phyloP scores from a whole-genome alignment of 2,329 filamentous ascomycete genomes.

The Xylaria hypoxylon region DNA sequence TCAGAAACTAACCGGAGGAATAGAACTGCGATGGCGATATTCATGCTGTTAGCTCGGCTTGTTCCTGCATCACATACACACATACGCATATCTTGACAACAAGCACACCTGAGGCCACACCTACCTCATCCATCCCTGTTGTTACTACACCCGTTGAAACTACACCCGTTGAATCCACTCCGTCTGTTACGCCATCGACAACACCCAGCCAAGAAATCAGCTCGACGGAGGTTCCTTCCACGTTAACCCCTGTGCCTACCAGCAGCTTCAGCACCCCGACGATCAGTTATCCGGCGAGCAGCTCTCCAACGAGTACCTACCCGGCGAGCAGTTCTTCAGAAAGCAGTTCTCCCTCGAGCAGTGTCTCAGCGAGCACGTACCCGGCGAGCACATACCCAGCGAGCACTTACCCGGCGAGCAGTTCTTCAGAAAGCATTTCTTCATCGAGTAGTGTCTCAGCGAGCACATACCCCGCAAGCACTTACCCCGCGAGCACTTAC shows the following conservation, averaged over 20 bases:
- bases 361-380: background rate
- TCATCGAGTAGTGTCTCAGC: slow-evolving; percentile 13
- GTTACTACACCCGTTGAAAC: slow-evolving; percentile 21
- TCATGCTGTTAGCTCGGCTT: slow-evolving; percentile 35
- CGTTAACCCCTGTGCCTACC: background rate
- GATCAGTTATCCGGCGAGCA: background rate
- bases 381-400: background rate
- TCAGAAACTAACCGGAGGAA: slow-evolving; percentile 6
- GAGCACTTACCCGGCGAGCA: slow-evolving; percentile 9
- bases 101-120: slow-evolving; percentile 21
- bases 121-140: slow-evolving; percentile 24
- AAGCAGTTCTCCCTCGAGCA: background rate
- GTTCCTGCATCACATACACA: slow-evolving; percentile 40
- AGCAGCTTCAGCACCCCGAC: slow-evolving; percentile 1
- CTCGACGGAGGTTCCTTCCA: slow-evolving; percentile 15
- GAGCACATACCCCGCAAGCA: slow-evolving; percentile 17
- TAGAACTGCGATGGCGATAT: slow-evolving; percentile 36
- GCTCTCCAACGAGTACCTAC: background rate
- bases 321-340: background rate
- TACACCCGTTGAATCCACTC: background rate
- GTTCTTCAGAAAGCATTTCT: background rate
- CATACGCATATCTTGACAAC: slow-evolving; percentile 28
- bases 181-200: slow-evolving; percentile 19
- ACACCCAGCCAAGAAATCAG: slow-evolving; percentile 8
- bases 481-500: slow-evolving; percentile 7